These are phyloP conservation scores for Aspergillus novofumigatus DNA, from an alignment of 2,329 filamentous ascomycete species.

Conservation along the genomic window DNA sequence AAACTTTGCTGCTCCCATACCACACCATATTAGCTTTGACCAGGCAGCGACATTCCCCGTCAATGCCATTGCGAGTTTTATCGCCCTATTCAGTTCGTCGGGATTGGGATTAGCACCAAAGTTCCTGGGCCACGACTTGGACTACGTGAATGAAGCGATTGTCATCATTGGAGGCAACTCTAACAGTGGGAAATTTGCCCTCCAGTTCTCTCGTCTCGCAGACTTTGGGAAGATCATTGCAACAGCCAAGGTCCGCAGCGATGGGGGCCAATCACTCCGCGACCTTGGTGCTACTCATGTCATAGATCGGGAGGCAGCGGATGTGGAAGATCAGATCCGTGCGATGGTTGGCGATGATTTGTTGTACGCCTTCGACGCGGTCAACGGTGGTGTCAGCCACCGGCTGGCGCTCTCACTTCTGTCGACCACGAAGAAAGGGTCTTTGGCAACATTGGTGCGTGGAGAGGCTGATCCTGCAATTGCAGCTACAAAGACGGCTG, in stretches of 20 bases:
- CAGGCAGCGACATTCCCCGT: conserved; percentile 36
- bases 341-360: conserved; percentile 38
- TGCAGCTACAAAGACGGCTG: conserved; percentile 28
- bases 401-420: conserved; percentile 31
- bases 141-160: conserved; percentile 13
- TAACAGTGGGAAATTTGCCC: conserved; percentile 19
- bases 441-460: conserved; percentile 22
- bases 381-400: conserved; percentile 24
- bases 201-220: conserved; percentile 24
- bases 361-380: conserved; percentile 36
- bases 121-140: conserved; percentile 11
- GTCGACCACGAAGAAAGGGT: conserved; percentile 34
- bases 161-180: conserved; percentile 24
- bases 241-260: conserved; percentile 27
- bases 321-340: conserved; percentile 28
- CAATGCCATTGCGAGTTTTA: conserved; percentile 32
- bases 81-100: conserved; percentile 30
- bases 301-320: conserved; percentile 36
- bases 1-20: conserved; percentile 27
- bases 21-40: conserved; percentile 30
- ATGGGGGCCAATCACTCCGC: conserved; percentile 23
- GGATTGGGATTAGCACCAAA: conserved; percentile 1
- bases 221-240: conserved; percentile 40
- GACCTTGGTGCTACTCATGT: conserved; percentile 40
- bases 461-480: conserved; percentile 22